Evolutionary conservation across 2,329 filamentous ascomycete species (phyloP).

Genomic region (Diplodia seriata): DNA sequence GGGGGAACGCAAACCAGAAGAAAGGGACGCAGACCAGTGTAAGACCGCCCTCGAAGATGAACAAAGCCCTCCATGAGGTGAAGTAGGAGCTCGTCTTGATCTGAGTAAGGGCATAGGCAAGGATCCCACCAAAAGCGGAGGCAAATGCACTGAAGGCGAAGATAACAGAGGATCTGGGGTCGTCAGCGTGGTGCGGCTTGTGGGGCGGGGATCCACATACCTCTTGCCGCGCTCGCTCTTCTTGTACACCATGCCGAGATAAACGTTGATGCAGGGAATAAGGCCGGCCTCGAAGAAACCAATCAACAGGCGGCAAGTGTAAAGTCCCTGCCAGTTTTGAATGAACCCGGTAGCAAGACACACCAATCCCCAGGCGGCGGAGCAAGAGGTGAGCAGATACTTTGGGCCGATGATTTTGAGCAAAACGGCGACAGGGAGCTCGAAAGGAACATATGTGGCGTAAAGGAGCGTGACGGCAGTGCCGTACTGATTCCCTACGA

Average conservation of each 20-base stretch:
- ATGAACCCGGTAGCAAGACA: slow-evolving; percentile 60
- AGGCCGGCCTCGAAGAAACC: slow-evolving; percentile 47
- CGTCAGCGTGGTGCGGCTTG: slow-evolving; percentile 55
- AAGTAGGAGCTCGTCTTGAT: slow-evolving; percentile 61
- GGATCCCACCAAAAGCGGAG: slow-evolving; percentile 65
- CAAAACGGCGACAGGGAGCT: slow-evolving; percentile 65
- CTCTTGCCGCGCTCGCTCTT: slow-evolving; percentile 30
- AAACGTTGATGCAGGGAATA: slow-evolving; percentile 32
- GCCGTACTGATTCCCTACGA: slow-evolving; percentile 25
- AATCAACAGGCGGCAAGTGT: slow-evolving; percentile 56
- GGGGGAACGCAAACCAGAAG: slow-evolving; percentile 60
- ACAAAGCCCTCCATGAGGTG: slow-evolving; percentile 45
- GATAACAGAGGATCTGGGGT: slow-evolving; percentile 26
- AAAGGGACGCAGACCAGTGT: slow-evolving; percentile 35
- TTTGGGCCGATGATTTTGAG: slow-evolving; percentile 64
- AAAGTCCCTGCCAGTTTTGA: slow-evolving; percentile 53
- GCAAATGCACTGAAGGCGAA: slow-evolving; percentile 67
- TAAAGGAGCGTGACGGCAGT: slow-evolving; percentile 67
- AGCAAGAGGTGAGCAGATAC: slow-evolving; percentile 54
- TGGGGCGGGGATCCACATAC: slow-evolving; percentile 66
- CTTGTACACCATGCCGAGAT: slow-evolving; percentile 32
- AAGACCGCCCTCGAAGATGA: slow-evolving; percentile 42
- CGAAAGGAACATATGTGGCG: slow-evolving; percentile 56
- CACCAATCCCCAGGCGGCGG: slow-evolving; percentile 57
- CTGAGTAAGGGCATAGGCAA: slow-evolving; percentile 67